Percentiles rank a stretch among this genome's conserved stretches.
phyloP scores from a whole-genome alignment of 1,139 yeast species.

The Kurtzmaniella quercitrusa region DNA sequence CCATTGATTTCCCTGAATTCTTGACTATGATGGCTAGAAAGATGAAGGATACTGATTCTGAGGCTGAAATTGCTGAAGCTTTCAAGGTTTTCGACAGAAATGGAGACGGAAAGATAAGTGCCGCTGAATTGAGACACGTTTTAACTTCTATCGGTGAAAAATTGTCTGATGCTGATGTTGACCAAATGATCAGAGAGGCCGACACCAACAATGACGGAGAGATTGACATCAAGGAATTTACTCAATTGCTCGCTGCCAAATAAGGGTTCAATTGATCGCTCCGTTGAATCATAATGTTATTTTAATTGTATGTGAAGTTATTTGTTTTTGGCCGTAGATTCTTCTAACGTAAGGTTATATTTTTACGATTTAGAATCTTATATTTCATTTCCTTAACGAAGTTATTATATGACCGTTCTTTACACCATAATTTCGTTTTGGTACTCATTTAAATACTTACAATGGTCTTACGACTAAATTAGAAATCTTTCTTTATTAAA shows the following conservation, averaged over 20 bases:
- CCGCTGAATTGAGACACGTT: conserved; percentile 94
- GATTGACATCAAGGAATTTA: conserved; percentile 93
- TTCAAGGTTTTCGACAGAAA: conserved; percentile 92
- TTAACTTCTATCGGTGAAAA: conserved; percentile 96
- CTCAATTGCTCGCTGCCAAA: conserved; percentile 62
- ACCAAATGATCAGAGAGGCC: conserved; percentile 95
- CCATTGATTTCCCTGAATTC: conserved; percentile 87
- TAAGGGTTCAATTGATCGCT: conserved; percentile 13
- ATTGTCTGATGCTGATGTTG: conserved; percentile 92
- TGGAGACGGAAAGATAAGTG: conserved; percentile 95
- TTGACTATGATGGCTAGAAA: conserved; percentile 91
- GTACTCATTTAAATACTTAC: too few species aligned
- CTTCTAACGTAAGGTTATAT: neutral
- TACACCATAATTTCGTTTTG: too few species aligned
- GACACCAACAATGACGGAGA: conserved; percentile 95
- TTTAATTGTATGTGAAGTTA: neutral
- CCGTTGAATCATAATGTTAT: neutral
- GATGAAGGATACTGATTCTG: conserved; percentile 93
- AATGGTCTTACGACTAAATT: too few species aligned
- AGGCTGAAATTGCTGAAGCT: conserved; percentile 95
- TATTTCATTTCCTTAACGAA: too few species aligned
- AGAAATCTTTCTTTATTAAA: too few species aligned
- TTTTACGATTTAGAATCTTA: too few species aligned
- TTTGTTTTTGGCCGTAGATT: too few species aligned
- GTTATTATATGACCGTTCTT: too few species aligned